Base-by-base conservation (phyloP, 345 rosid genomes). In the Carallia brachiata region DNA sequence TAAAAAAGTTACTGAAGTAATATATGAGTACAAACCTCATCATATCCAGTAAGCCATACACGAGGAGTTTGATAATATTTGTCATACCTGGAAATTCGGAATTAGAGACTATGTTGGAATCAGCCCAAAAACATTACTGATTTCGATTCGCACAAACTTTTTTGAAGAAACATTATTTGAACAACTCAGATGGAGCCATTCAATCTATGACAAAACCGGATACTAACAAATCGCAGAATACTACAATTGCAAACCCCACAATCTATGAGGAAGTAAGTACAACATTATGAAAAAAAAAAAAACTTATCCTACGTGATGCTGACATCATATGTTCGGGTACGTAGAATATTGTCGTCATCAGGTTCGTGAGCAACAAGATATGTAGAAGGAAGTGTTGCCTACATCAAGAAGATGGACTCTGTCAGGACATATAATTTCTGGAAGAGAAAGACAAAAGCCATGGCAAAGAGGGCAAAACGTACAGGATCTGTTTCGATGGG, bases 251-350 rank as follows among this genome's bases (percentile, higher is more conserved):
- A 6, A 32, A 67, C 6, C 31, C 17, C 27, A 17, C 47, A 30
- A 66, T 44, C 40, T 0, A 63, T 4, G 18, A 31, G 68, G 1
- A 36, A 3, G 17, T 27, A 56, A 56, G 60, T 56, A 8, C 16
- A 27, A 27, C 6, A 56, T 56, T 5, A 8, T 28, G 7, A 62
- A 15, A 19, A 53, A n/a, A 13, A 72, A 52, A 31, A 62, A 28
- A 27, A 66, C 32, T 63, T 28, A 67, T 67, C 90, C 82, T 89
- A 96, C 98, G 99, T 90, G 78, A 96, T 96, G 91, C 93, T 96
- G 78, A 96, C 83, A 87, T 92, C 99, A 76, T 96, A 96, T 52
- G 99, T 92, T 70, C 99, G 90, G 31, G 99, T 96, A 53, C 93
- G 82, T 59, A 96, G 85, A 60, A 96, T 92, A 73, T 90, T 90